phyloP scores from a whole-genome alignment of 2,329 filamentous ascomycete genomes.

The Paecilomyces sp. region DNA sequence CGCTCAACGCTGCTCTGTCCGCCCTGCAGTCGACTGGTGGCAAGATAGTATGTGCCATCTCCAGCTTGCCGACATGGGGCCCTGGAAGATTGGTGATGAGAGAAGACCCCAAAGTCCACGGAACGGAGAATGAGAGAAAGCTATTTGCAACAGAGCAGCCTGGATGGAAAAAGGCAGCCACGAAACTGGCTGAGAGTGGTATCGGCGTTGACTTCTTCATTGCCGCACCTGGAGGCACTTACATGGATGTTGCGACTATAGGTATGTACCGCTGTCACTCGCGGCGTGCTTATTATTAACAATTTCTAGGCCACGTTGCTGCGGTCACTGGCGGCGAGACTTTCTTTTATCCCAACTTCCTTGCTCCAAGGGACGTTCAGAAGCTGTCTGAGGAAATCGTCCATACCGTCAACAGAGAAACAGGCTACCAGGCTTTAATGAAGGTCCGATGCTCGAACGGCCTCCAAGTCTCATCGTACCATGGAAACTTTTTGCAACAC shows the following conservation, averaged over 20 bases:
- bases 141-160: constrained; percentile 85
- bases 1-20: constrained; percentile 74
- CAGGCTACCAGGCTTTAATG: constrained; percentile 92
- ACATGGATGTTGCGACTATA: constrained; percentile 87
- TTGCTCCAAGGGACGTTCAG: constrained; percentile 73
- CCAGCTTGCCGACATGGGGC: constrained; percentile 84
- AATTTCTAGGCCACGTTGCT: constrained; percentile 62
- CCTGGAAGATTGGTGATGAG: constrained; percentile 78
- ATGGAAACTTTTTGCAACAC: constrained; percentile 94
- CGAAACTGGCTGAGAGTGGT: constrained; percentile 79
- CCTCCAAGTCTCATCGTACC: constrained; percentile 85
- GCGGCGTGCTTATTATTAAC: constrained; percentile 11
- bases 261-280: constrained; percentile 45
- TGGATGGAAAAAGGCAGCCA: constrained; percentile 76
- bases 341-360: constrained; percentile 96
- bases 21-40: constrained; percentile 82
- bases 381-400: constrained; percentile 80
- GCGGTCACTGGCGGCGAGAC: constrained; percentile 88
- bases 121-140: constrained; percentile 86
- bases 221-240: constrained; percentile 80
- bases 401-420: constrained; percentile 80
- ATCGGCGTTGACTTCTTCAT: constrained; percentile 93
- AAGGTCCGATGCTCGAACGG: constrained; percentile 98
- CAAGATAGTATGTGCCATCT: constrained; percentile 82
- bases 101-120: constrained; percentile 79